These are phyloP conservation scores for Stagonosporopsis cucurbitacearum DNA, from an alignment of 2,329 filamentous ascomycete species.

Conservation along the genomic window DNA sequence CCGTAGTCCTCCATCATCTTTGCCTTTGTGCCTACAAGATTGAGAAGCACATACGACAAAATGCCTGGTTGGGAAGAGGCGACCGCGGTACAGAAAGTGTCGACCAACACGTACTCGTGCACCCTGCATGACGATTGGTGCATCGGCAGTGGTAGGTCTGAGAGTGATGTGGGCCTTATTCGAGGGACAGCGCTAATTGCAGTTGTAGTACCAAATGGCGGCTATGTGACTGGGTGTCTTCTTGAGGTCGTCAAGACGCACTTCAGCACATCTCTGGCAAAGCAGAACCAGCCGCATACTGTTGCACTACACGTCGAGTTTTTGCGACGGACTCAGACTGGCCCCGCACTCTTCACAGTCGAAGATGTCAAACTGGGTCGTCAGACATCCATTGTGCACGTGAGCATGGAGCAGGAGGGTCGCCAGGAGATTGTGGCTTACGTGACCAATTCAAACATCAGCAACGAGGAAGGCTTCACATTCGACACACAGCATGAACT, in stretches of 20 bases:
- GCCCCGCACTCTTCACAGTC: constrained; percentile 64
- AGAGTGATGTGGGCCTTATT: not conserved
- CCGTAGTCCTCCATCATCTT: not conserved
- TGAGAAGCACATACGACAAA: constrained; percentile 6
- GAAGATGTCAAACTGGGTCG: constrained; percentile 69
- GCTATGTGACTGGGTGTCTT: constrained; percentile 70
- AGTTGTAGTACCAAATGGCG: constrained; percentile 70
- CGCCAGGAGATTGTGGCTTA: constrained; percentile 70
- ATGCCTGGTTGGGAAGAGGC: constrained; percentile 56
- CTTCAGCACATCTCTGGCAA: constrained; percentile 63
- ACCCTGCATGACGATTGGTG: constrained; percentile 66
- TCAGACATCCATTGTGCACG: constrained; percentile 68
- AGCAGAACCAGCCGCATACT: constrained; percentile 67
- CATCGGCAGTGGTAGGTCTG: constrained; percentile 65
- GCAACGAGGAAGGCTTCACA: constrained; percentile 63
- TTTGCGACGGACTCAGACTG: constrained; percentile 66
- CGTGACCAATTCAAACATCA: constrained; percentile 69
- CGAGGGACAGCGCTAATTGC: not conserved
- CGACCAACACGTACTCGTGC: constrained; percentile 65
- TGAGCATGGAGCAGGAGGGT: constrained; percentile 63
- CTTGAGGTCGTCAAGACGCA: constrained; percentile 65
- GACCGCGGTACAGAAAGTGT: constrained; percentile 55
- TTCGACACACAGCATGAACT: constrained; percentile 63
- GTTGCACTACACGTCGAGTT: constrained; percentile 71
- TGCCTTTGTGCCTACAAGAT: not conserved